A percentile compares a stretch with the other conserved stretches of the same genome.
phyloP scores from a whole-genome alignment of 1,139 yeast species.

The Yamadazyma spencermartinsiae region DNA sequence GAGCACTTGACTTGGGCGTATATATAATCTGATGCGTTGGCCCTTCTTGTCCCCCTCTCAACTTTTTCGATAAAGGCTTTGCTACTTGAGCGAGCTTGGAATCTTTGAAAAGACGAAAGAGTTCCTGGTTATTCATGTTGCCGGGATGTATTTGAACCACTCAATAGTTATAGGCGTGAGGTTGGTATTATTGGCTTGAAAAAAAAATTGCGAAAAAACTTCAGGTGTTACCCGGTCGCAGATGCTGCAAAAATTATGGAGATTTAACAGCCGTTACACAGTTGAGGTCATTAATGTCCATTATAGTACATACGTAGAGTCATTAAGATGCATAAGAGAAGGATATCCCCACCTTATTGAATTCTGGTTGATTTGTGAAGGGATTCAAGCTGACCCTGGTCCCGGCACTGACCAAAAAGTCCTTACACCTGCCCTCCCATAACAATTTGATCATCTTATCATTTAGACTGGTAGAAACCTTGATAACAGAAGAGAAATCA shows the following conservation, averaged over 20 bases:
- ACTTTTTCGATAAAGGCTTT: constrained; percentile 35
- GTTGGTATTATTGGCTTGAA: background rate
- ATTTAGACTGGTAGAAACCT: constrained; percentile 69
- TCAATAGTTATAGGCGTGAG: background rate
- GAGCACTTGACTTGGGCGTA: constrained; percentile 45
- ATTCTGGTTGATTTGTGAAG: constrained; percentile 33
- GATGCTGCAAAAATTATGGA: background rate
- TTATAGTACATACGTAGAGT: constrained; percentile 4
- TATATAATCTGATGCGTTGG: constrained; percentile 49
- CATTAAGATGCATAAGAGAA: constrained; percentile 32
- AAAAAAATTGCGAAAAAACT: constrained; percentile 3
- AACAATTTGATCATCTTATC: constrained; percentile 61
- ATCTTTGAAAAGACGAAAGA: constrained; percentile 40
- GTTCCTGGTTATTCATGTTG: constrained; percentile 30
- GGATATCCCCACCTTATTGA: constrained; percentile 39
- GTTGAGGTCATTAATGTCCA: constrained; percentile 1
- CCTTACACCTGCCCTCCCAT: constrained; percentile 90
- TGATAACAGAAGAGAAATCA: constrained; percentile 69
- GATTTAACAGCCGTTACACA: background rate
- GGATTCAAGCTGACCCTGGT: constrained; percentile 44
- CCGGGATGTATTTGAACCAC: background rate
- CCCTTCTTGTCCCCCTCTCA: constrained; percentile 31
- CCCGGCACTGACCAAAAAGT: constrained; percentile 79
- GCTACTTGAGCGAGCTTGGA: constrained; percentile 51
- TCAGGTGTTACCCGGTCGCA: constrained; percentile 4